Conservation (phyloP, 2,329 filamentous ascomycete genomes). For the Colletotrichum eremochloae region DNA sequence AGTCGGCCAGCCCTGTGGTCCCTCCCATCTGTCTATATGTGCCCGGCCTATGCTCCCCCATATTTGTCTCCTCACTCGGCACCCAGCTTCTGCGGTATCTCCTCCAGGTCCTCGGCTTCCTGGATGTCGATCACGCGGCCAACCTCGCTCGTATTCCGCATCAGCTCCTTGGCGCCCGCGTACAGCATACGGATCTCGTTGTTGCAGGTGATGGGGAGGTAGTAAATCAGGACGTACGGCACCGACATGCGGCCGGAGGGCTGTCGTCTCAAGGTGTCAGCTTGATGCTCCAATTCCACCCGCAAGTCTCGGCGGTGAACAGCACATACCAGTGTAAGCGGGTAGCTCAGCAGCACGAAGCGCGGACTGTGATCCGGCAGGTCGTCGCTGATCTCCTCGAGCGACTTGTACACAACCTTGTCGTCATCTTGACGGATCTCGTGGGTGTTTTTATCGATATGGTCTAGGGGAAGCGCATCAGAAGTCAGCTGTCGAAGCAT, state of each 20-base stretch:
- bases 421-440: constrained; percentile 90
- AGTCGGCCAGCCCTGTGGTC: constrained; percentile 9
- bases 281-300: background rate
- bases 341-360: constrained; percentile 92
- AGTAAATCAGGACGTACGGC: constrained; percentile 95
- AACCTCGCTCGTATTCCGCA: constrained; percentile 94
- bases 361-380: constrained; percentile 92
- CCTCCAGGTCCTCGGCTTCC: constrained; percentile 82
- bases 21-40: constrained; percentile 17
- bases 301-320: background rate
- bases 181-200: constrained; percentile 91
- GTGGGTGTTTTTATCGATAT: constrained; percentile 90
- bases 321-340: constrained; percentile 80
- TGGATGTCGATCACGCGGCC: constrained; percentile 88
- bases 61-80: constrained; percentile 45
- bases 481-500: background rate
- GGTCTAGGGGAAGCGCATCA: constrained; percentile 67
- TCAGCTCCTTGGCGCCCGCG: constrained; percentile 94
- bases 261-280: constrained; percentile 58
- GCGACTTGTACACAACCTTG: constrained; percentile 80
- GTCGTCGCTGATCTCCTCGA: constrained; percentile 87
- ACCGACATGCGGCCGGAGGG: constrained; percentile 86
- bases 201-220: constrained; percentile 93
- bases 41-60: background rate
- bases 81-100: constrained; percentile 77